Evolutionary conservation across 192 early-diverging fungal species (phyloP).

Genomic region (Coemansia sp.): DNA sequence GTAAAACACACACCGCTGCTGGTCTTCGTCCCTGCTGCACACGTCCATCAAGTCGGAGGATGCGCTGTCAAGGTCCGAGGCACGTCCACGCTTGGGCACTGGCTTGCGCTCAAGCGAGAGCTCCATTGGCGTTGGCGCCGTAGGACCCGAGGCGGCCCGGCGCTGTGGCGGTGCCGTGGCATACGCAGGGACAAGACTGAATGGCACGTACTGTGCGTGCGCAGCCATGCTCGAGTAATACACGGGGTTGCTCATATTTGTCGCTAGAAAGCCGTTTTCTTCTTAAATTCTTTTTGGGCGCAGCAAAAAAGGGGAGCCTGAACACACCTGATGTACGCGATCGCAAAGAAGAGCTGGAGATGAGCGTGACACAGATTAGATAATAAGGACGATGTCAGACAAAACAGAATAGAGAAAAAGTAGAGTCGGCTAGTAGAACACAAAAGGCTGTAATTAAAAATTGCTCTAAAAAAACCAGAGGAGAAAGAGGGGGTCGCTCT

Average conservation of each 20-base stretch:
- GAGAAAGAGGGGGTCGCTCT: too few relatives aligned
- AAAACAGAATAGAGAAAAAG: neutral
- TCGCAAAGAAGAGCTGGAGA: neutral
- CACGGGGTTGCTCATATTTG: neutral
- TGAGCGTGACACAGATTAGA: neutral
- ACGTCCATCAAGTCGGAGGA: neutral
- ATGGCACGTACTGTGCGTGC: conserved; percentile 27
- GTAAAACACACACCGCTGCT: conserved; percentile 40
- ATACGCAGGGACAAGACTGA: conserved; percentile 13
- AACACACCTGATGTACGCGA: neutral
- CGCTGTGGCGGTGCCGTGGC: conserved; percentile 1
- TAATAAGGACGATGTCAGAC: neutral
- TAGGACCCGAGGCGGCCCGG: neutral
- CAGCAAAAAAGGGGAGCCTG: neutral
- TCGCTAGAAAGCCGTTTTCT: neutral
- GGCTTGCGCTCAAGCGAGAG: conserved; percentile 16
- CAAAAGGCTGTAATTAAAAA: neutral
- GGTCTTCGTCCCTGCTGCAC: conserved; percentile 4
- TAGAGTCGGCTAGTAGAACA: neutral
- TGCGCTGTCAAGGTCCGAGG: neutral
- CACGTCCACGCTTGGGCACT: conserved; percentile 42
- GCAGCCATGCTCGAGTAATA: conserved; percentile 44
- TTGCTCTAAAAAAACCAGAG: too few relatives aligned
- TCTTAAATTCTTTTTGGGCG: neutral
- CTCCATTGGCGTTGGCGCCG: neutral